Percentiles rank a stretch among this genome's conserved stretches.
phyloP scores from a whole-genome alignment of 2,329 filamentous ascomycete species.

The Thelonectria blattea region DNA sequence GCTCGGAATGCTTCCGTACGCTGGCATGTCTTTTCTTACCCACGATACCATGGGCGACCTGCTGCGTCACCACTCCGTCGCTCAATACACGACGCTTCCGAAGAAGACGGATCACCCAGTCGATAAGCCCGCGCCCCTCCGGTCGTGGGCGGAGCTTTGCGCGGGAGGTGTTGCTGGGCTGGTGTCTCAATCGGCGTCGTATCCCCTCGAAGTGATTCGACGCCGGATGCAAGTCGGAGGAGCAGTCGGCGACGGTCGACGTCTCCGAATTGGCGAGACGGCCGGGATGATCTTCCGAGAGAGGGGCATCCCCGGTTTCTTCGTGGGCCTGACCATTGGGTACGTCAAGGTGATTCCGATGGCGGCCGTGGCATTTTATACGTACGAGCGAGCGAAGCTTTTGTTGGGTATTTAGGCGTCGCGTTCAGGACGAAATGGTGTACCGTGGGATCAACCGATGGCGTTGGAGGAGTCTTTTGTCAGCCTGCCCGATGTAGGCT shows the following conservation, averaged over 20 bases:
- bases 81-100: conserved; percentile 77
- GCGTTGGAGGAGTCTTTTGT: conserved; percentile 35
- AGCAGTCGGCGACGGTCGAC: conserved; percentile 86
- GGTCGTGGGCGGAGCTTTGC: conserved; percentile 84
- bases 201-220: conserved; percentile 91
- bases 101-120: conserved; percentile 58
- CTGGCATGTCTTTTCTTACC: conserved; percentile 92
- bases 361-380: conserved; percentile 73
- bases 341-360: conserved; percentile 95
- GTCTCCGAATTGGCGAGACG: conserved; percentile 80
- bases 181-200: conserved; percentile 89
- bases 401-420: conserved; percentile 66
- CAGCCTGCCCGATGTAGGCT: conserved; percentile 21
- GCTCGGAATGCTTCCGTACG: conserved; percentile 95
- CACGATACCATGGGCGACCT: conserved; percentile 90
- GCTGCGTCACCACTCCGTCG: conserved; percentile 71
- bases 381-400: conserved; percentile 68
- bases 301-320: conserved; percentile 81
- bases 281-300: conserved; percentile 76
- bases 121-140: conserved; percentile 73
- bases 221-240: conserved; percentile 96
- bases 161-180: conserved; percentile 87
- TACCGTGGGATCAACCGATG: conserved; percentile 19
- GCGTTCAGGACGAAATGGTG: conserved; percentile 11
- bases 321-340: conserved; percentile 90